These are phyloP conservation scores for Aphanomyces astaci DNA, from an alignment of 352 stramenopile species.

Conservation along the genomic window DNA sequence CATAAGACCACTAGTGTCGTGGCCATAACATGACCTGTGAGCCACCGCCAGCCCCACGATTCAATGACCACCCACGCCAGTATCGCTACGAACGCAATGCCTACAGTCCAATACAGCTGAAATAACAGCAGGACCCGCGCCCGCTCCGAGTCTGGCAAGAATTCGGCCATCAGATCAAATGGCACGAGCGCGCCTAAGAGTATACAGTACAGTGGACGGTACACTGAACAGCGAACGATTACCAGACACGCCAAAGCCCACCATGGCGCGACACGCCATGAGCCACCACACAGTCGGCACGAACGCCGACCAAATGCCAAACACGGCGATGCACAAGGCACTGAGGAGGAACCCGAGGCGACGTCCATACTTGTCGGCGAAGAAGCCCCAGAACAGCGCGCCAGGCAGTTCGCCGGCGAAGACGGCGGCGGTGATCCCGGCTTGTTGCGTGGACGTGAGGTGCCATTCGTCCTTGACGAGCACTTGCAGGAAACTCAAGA, in stretches of 20 bases:
- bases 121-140: slow-evolving; percentile 11
- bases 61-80: slow-evolving; percentile 19
- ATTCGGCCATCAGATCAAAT: slow-evolving; percentile 21
- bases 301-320: slow-evolving; percentile 14
- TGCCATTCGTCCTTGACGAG: slow-evolving; percentile 21
- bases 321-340: slow-evolving; percentile 21
- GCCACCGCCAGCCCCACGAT: slow-evolving; percentile 18
- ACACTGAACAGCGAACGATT: no score
- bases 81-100: slow-evolving; percentile 15
- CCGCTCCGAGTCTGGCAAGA: slow-evolving; percentile 15
- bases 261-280: slow-evolving; percentile 14
- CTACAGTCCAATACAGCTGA: slow-evolving; percentile 20
- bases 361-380: slow-evolving; percentile 20
- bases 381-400: slow-evolving; percentile 23
- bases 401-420: slow-evolving; percentile 20
- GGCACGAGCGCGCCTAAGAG: slow-evolving; percentile 5
- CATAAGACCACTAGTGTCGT: neutral
- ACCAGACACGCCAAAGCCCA: slow-evolving; percentile 19
- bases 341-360: slow-evolving; percentile 17
- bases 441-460: slow-evolving; percentile 17
- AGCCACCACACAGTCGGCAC: slow-evolving; percentile 16
- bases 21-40: neutral
- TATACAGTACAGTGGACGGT: no score
- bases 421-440: slow-evolving; percentile 18
- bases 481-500: slow-evolving; percentile 16